Evolutionary conservation across 176 grass and related monocot genomes (phyloP).

Genomic region (Avena eriantha): DNA sequence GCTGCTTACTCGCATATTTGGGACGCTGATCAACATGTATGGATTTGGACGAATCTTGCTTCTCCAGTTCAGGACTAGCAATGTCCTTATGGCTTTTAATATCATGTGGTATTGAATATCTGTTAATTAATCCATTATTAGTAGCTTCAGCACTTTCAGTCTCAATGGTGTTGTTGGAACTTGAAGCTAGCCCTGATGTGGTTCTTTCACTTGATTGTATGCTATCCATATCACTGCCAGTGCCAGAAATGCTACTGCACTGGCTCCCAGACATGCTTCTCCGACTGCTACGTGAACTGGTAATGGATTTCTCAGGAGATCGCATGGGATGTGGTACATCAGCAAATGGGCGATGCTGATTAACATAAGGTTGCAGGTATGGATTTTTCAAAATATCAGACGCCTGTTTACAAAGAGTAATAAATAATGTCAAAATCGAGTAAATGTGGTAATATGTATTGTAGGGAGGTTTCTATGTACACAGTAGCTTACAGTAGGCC

Average conservation of each 20-base stretch:
- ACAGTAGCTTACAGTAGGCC: conserved; percentile 85
- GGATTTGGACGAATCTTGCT: conserved; percentile 62
- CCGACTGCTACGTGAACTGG: conserved; percentile 54
- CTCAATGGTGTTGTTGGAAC: conserved; percentile 51
- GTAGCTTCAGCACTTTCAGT: conserved; percentile 50
- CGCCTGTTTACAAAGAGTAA: conserved; percentile 63
- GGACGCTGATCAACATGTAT: conserved; percentile 56
- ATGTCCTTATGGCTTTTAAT: conserved; percentile 43
- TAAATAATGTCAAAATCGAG: conserved; percentile 42
- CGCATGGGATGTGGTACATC: conserved; percentile 46
- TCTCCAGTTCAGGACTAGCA: conserved; percentile 53
- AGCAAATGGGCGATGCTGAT: conserved; percentile 61
- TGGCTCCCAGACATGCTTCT: conserved; percentile 88
- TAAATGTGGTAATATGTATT: conserved; percentile 21
- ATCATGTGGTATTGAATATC: conserved; percentile 38
- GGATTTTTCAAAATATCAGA: conserved; percentile 88
- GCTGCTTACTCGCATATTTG: conserved; percentile 59
- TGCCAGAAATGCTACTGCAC: conserved; percentile 80
- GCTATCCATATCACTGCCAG: conserved; percentile 84
- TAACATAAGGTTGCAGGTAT: conserved; percentile 77
- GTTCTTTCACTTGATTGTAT: conserved; percentile 75
- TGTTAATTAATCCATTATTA: conserved; percentile 31
- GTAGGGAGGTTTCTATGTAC: conserved; percentile 23
- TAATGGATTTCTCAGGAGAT: conserved; percentile 59
- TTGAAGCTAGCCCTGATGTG: conserved; percentile 50